These are phyloP conservation scores for Onygenales sp. DNA, from an alignment of 2,329 filamentous ascomycete genomes.

Conservation along the genomic window DNA sequence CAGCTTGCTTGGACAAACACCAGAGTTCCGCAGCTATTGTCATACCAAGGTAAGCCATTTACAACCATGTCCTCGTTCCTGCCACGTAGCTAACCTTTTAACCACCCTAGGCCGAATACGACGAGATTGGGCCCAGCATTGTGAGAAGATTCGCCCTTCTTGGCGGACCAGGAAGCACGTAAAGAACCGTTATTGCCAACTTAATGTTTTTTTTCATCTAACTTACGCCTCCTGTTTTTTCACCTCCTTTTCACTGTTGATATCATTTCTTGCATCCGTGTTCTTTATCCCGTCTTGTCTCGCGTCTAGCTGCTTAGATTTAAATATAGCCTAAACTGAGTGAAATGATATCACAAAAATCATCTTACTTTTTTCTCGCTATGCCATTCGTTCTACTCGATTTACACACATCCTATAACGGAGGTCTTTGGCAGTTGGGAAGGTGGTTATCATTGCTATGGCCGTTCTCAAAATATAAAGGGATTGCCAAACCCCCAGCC, in stretches of 20 bases:
- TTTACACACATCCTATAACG: too few species aligned
- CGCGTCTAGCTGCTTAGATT: neutral
- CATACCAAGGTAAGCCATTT: constrained; percentile 63
- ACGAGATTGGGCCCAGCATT: constrained; percentile 93
- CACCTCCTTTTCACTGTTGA: neutral
- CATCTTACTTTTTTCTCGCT: neutral
- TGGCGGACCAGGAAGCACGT: constrained; percentile 67
- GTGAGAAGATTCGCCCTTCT: constrained; percentile 88
- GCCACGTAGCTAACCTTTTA: constrained; percentile 4
- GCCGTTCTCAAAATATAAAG: too few species aligned
- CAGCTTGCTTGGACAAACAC: constrained; percentile 89
- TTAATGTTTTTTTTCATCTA: neutral
- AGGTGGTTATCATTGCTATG: too few species aligned
- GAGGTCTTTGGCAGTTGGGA: too few species aligned
- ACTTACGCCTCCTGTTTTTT: neutral
- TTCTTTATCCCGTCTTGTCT: neutral
- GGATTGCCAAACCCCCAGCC: too few species aligned
- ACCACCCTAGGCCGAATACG: constrained; percentile 51
- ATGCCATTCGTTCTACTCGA: too few species aligned
- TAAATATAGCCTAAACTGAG: constrained; percentile 1
- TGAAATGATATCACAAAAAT: neutral
- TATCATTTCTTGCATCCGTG: neutral
- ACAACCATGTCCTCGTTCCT: neutral
- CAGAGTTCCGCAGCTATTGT: constrained; percentile 97
- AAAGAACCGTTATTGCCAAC: constrained; percentile 10